Base-by-base conservation (phyloP, 805 yeast species). In the Zygotorulaspora chibaensis region DNA sequence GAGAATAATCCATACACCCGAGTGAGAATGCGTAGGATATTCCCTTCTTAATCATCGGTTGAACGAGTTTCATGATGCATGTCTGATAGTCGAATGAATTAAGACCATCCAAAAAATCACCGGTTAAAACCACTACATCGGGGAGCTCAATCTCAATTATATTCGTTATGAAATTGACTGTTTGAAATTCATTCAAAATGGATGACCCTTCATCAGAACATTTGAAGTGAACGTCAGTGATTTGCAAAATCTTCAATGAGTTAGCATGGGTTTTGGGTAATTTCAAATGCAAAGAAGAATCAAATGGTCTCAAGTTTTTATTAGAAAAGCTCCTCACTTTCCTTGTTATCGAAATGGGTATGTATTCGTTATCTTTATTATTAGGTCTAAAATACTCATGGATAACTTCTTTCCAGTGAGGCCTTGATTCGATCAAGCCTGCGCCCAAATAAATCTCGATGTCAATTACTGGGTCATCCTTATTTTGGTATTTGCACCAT, bases 1-100 rank as follows among this genome's bases (percentile, higher is more conserved):
- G 76, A 56, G 77, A 83, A 49, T 71, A 79, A 60, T 83, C 87
- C 52, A 78, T 80, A 52, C 76, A 77, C 2, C 88, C 87, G 52
- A 81, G 54, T 1, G 77, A 72, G 36, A 80, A 70, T 1, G 84
- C 84, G 64, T 67, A 82, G 5, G 88, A 87, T 5, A 80, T 75
- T 20, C 66, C 59, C 25, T 79, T 62, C n/a, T 64, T 47, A 11
- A 81, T 70, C 48, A 81, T 71, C 6, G 84, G 84, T 16, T 72
- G 62, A 12, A 79, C 71, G 0, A 80, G 82, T 55, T 81, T 82
- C 59, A 75, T 72, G 10, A 81, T 48, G 1, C 86, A 75, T 0
- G 86, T 75, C 55, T 80, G 81, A 3, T 83, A 70, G 57, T 83
- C 89, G 7, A 79, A 76, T 0, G 83, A 69, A 17, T 65, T 70